A percentile compares a stretch with the other conserved stretches of the same genome.
These are phyloP conservation scores for Globisporangium spinosum DNA, from an alignment of 352 stramenopile species.

Conservation along the genomic window DNA sequence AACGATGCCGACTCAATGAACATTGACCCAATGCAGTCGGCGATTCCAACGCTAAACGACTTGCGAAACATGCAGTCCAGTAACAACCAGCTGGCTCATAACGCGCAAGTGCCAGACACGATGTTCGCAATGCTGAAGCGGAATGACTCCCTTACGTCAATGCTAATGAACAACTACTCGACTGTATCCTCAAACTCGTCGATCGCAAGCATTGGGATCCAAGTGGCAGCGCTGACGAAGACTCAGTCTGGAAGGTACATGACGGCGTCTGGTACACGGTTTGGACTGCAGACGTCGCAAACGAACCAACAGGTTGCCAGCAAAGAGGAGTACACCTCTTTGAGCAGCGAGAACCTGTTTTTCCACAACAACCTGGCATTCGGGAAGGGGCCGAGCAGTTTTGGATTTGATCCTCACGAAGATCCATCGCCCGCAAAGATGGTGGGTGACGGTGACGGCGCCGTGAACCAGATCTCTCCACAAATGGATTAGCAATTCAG, in stretches of 20 bases:
- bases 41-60: slow-evolving; percentile 5
- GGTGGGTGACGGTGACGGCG: not conserved
- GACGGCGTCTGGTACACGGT: slow-evolving; percentile 5
- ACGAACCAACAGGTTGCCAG: slow-evolving; percentile 3
- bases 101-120: not conserved
- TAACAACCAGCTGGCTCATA: slow-evolving; percentile 16
- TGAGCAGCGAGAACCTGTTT: slow-evolving; percentile 15
- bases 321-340: slow-evolving; percentile 7
- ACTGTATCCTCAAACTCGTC: slow-evolving; percentile 18
- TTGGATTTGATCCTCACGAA: slow-evolving; percentile 8
- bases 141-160: slow-evolving; percentile 16
- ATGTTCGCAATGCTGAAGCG: slow-evolving; percentile 13
- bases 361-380: slow-evolving; percentile 13
- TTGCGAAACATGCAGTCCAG: not conserved
- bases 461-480: not conserved
- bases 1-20: not conserved
- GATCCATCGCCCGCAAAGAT: slow-evolving; percentile 1
- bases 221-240: slow-evolving; percentile 18
- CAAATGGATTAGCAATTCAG: slow-evolving; percentile 7
- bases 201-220: slow-evolving; percentile 17
- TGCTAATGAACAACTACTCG: slow-evolving; percentile 16
- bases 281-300: not conserved
- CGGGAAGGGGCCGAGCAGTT: slow-evolving; percentile 3
- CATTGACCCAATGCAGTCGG: not conserved
- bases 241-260: slow-evolving; percentile 8